A percentile compares a stretch with the other conserved stretches of the same genome.
Conservation (phyloP, 169 alveolate species). For the Plasmodium coatneyi region DNA sequence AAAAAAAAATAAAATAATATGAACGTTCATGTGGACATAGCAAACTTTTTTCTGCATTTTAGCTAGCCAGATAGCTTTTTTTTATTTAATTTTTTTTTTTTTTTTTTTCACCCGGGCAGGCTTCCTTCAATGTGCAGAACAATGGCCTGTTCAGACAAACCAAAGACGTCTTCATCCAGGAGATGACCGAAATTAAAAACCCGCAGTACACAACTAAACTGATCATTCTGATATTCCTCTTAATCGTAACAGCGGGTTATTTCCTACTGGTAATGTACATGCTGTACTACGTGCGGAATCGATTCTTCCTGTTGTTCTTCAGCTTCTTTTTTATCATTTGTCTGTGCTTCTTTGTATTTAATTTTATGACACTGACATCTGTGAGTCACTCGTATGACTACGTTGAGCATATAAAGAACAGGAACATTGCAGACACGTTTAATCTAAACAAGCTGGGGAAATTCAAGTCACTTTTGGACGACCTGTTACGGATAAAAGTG, state of each 20-base stretch:
- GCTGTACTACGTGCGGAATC: conserved; percentile 30
- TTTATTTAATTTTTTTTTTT: conserved; percentile 16
- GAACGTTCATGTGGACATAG: not conserved
- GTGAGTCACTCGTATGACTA: conserved; percentile 30
- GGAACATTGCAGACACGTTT: conserved; percentile 13
- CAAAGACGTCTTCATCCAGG: conserved; percentile 38
- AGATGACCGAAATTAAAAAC: not conserved
- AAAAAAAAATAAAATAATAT: not conserved
- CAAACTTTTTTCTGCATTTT: not conserved
- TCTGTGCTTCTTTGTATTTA: conserved; percentile 22
- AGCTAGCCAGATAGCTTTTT: not conserved
- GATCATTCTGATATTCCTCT: conserved; percentile 8
- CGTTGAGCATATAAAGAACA: conserved; percentile 42
- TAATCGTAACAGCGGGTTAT: conserved; percentile 13
- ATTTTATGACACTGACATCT: conserved; percentile 32
- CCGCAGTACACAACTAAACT: not conserved
- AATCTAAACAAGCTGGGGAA: not conserved
- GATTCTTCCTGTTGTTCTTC: conserved; percentile 3
- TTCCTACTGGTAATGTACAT: not conserved
- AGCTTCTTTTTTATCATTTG: conserved; percentile 13
- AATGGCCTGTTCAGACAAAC: conserved; percentile 26
- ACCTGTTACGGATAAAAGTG: conserved; percentile 18
- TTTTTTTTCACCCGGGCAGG: not conserved
- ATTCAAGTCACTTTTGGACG: conserved; percentile 10
- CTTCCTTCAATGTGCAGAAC: not conserved